Percentiles rank a stretch among this genome's conserved stretches.
These are phyloP conservation scores for Apiospora arundinis DNA, from an alignment of 2,329 filamentous ascomycete species.

Conservation along the genomic window DNA sequence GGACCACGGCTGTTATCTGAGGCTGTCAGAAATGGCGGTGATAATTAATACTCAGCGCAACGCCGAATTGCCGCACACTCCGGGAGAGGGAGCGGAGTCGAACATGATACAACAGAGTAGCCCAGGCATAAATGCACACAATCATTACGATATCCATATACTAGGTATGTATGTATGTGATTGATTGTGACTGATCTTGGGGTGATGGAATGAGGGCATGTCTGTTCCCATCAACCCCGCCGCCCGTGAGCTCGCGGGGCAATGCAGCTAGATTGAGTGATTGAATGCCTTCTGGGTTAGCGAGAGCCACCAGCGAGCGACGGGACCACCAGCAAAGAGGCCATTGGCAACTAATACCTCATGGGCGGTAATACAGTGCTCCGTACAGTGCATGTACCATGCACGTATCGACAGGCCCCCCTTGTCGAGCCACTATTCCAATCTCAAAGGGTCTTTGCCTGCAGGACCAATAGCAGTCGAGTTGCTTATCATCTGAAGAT, in stretches of 20 bases:
- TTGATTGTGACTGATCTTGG: not conserved
- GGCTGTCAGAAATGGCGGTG: slow-evolving; percentile 9
- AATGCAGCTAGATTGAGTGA: not conserved
- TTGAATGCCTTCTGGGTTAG: not conserved
- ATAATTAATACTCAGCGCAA: not conserved
- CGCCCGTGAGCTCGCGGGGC: slow-evolving; percentile 14
- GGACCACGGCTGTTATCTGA: slow-evolving; percentile 14
- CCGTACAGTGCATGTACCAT: not conserved
- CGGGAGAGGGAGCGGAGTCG: not conserved
- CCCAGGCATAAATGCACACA: not conserved
- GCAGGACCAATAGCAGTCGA: not conserved
- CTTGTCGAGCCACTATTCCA: slow-evolving; percentile 13
- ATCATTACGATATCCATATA: not conserved
- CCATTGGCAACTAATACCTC: not conserved
- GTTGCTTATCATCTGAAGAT: slow-evolving; percentile 1
- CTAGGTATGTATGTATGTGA: not conserved
- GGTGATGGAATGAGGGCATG: slow-evolving; percentile 12
- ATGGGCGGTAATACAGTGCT: slow-evolving; percentile 15
- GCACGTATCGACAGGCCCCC: not conserved
- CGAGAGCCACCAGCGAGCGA: not conserved
- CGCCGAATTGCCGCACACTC: not conserved
- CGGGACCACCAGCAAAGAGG: not conserved
- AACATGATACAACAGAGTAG: not conserved
- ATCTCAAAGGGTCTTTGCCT: not conserved
- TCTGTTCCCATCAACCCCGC: not conserved